phyloP scores from a whole-genome alignment of 495 filamentous ascomycete genomes.

The Tetracladium setigerum region DNA sequence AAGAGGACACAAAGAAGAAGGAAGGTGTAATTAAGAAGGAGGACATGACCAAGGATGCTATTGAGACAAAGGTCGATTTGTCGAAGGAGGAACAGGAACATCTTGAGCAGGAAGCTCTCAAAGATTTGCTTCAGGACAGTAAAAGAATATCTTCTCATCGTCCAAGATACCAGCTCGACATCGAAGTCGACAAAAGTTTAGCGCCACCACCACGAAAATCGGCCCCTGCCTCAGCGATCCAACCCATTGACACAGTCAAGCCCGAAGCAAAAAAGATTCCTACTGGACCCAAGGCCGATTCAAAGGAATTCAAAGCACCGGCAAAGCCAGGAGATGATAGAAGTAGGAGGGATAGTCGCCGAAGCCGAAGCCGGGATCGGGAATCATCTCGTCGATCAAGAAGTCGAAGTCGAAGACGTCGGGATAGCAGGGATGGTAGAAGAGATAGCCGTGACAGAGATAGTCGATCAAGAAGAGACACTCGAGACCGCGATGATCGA shows the following conservation, averaged over 20 bases:
- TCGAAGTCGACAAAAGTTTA: slow-evolving; percentile 44
- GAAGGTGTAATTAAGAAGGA: slow-evolving; percentile 15
- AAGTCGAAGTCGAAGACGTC: slow-evolving; percentile 12
- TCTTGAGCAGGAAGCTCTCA: slow-evolving; percentile 46
- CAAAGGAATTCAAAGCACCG: slow-evolving; percentile 17
- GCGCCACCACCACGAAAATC: slow-evolving; percentile 43
- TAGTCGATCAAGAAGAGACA: slow-evolving; percentile 9
- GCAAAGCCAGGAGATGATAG: slow-evolving; percentile 16
- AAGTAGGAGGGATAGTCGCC: slow-evolving; percentile 3
- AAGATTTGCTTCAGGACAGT: slow-evolving; percentile 45
- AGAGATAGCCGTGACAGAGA: slow-evolving; percentile 13
- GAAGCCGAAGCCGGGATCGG: slow-evolving; percentile 18
- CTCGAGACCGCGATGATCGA: slow-evolving; percentile 15
- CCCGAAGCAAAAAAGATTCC: slow-evolving; percentile 6
- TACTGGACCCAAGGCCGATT: slow-evolving; percentile 11
- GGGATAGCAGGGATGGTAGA: slow-evolving; percentile 9
- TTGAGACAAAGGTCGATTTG: slow-evolving; percentile 32
- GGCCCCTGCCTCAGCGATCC: slow-evolving; percentile 47
- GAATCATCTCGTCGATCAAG: slow-evolving; percentile 11
- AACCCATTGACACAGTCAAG: slow-evolving; percentile 29
- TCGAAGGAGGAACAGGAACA: slow-evolving; percentile 47
- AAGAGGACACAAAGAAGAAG: slow-evolving; percentile 23
- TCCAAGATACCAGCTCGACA: slow-evolving; percentile 30
- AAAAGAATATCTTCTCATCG: slow-evolving; percentile 36
- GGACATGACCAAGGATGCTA: slow-evolving; percentile 4